Conservation (phyloP, 768 basidiomycete species). For the Suillus americanus region DNA sequence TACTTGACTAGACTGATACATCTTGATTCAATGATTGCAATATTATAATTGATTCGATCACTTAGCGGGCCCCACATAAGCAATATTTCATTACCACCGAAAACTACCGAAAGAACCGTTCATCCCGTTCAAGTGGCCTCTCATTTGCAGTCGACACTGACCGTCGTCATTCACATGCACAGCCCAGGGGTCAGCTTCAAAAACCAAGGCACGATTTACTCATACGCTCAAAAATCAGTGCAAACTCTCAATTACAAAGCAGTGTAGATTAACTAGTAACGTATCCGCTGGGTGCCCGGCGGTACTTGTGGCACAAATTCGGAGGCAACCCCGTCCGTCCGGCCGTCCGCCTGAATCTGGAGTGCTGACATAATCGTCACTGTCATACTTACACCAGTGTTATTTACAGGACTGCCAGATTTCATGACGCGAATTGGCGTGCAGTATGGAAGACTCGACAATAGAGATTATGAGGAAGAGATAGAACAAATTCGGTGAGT, state of each 20-base stretch:
- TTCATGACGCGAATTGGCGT: conserved; percentile 23
- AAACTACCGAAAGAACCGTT: neutral
- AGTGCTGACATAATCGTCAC: neutral
- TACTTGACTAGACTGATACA: neutral
- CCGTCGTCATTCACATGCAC: neutral
- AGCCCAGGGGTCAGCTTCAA: neutral
- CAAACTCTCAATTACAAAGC: neutral
- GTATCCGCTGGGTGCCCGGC: neutral
- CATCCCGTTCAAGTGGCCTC: neutral
- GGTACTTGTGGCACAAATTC: neutral
- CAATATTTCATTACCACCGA: neutral
- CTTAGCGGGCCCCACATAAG: neutral
- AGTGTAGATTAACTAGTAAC: neutral
- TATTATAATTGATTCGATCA: neutral
- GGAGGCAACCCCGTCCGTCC: neutral
- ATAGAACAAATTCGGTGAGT: conserved; percentile 64
- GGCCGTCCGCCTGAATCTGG: neutral
- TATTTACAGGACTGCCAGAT: neutral
- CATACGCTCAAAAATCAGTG: neutral
- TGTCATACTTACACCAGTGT: neutral
- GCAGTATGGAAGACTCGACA: conserved; percentile 23
- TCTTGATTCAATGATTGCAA: neutral
- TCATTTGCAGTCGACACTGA: neutral
- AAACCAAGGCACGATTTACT: neutral
- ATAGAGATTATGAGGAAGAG: conserved; percentile 59